phyloP scores from a whole-genome alignment of 805 yeast genomes.

The Cyberlindnera samutprakarnensis region DNA sequence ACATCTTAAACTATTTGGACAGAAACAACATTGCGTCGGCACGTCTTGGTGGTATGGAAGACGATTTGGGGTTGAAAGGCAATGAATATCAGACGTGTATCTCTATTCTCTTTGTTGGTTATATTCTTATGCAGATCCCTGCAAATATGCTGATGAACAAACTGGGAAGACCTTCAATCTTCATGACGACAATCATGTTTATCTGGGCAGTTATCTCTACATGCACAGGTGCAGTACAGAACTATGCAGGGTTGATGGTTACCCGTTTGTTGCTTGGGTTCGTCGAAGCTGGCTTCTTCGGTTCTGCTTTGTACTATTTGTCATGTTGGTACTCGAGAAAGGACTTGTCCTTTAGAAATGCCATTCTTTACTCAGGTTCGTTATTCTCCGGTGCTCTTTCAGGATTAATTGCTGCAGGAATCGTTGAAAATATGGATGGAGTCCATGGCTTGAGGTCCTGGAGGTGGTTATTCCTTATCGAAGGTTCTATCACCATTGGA shows the following conservation, averaged over 20 bases:
- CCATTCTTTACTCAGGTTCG: slow-evolving; percentile 48
- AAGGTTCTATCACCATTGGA: slow-evolving; percentile 44
- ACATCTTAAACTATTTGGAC: slow-evolving; percentile 44
- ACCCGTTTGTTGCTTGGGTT: slow-evolving; percentile 35
- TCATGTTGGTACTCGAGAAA: slow-evolving; percentile 44
- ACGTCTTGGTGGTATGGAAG: slow-evolving; percentile 40
- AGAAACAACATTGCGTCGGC: slow-evolving; percentile 44
- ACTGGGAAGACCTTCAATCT: slow-evolving; percentile 42
- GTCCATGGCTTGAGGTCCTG: slow-evolving; percentile 44
- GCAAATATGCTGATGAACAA: slow-evolving; percentile 35
- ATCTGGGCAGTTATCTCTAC: slow-evolving; percentile 39
- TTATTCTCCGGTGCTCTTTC: slow-evolving; percentile 47
- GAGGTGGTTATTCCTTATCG: slow-evolving; percentile 62
- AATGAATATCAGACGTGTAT: slow-evolving; percentile 42
- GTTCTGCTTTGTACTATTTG: slow-evolving; percentile 40
- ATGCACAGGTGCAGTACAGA: slow-evolving; percentile 26
- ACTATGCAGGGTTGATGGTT: slow-evolving; percentile 24
- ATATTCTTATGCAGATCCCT: slow-evolving; percentile 44
- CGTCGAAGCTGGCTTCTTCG: slow-evolving; percentile 42
- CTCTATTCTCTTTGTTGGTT: slow-evolving; percentile 43
- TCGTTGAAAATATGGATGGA: slow-evolving; percentile 33
- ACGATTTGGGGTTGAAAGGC: slow-evolving; percentile 35
- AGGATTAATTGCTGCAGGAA: slow-evolving; percentile 47
- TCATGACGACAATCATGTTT: slow-evolving; percentile 40
- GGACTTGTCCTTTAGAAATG: slow-evolving; percentile 43